phyloP scores from a whole-genome alignment of 805 yeast genomes.

The Ogataea neopini region DNA sequence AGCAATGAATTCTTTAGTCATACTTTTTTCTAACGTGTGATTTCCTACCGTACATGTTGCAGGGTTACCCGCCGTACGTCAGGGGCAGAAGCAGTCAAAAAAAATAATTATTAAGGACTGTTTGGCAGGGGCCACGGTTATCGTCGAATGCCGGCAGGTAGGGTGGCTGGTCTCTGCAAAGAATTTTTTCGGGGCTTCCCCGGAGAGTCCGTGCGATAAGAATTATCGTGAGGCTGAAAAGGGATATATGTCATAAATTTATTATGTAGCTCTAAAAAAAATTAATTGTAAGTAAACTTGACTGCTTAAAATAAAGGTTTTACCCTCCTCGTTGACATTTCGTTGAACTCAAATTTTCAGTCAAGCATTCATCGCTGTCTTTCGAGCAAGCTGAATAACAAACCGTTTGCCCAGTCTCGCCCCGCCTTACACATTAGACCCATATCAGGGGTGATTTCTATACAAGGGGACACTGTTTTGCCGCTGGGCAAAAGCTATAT shows the following conservation, averaged over 20 bases:
- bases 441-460: background rate
- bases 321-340: background rate
- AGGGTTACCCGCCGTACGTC: background rate
- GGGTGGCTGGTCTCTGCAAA: constrained; percentile 3
- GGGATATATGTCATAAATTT: background rate
- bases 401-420: background rate
- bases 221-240: constrained; percentile 1
- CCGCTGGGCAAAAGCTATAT: background rate
- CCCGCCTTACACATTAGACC: background rate
- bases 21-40: background rate
- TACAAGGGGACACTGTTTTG: background rate
- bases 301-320: background rate
- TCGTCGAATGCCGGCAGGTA: background rate
- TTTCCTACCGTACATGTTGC: background rate
- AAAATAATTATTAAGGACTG: background rate
- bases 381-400: background rate
- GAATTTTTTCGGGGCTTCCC: constrained; percentile 5
- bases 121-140: background rate
- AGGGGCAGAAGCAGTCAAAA: background rate
- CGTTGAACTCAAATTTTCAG: too few species aligned
- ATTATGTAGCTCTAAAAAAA: background rate
- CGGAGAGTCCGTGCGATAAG: constrained; percentile 8
- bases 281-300: background rate
- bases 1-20: background rate
- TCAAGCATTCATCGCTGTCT: background rate